Percentiles rank a stretch among this genome's conserved stretches.
These are phyloP conservation scores for Aplosporella prunicola DNA, from an alignment of 2,329 filamentous ascomycete genomes.

Conservation along the genomic window DNA sequence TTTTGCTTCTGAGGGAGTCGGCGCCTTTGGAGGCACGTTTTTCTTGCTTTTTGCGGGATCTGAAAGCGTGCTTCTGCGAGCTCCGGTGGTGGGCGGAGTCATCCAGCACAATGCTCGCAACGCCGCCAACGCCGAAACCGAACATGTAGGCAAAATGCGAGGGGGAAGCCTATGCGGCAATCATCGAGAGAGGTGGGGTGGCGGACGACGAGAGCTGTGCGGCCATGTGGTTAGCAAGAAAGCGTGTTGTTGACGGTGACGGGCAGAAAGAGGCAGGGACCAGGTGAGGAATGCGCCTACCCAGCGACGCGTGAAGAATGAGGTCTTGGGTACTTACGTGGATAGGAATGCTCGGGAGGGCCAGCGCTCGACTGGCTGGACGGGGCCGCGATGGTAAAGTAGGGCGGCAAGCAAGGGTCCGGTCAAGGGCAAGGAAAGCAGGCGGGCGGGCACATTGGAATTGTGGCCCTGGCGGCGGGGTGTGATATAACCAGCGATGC, in stretches of 20 bases:
- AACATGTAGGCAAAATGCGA: constrained; percentile 7
- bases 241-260: constrained; percentile 6
- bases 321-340: too few relatives aligned
- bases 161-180: background rate
- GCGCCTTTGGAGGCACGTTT: too few relatives aligned
- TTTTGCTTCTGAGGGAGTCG: background rate
- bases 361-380: too few relatives aligned
- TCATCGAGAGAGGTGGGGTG: background rate
- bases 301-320: constrained; percentile 10
- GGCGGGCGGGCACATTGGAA: too few relatives aligned
- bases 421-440: too few relatives aligned
- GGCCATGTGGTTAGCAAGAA: constrained; percentile 7
- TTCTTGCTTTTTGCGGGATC: too few relatives aligned
- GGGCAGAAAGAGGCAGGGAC: background rate
- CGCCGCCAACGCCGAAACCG: constrained; percentile 2
- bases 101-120: constrained; percentile 7
- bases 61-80: too few relatives aligned
- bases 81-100: constrained; percentile 2
- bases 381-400: too few relatives aligned
- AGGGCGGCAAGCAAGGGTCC: too few relatives aligned
- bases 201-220: background rate
- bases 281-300: constrained; percentile 11
- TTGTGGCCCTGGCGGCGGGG: too few relatives aligned
- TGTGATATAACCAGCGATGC: too few relatives aligned
- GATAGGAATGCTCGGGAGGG: too few relatives aligned